Base-by-base conservation (phyloP, 108 stramenopile species). In the Skeletonema menzelii region DNA sequence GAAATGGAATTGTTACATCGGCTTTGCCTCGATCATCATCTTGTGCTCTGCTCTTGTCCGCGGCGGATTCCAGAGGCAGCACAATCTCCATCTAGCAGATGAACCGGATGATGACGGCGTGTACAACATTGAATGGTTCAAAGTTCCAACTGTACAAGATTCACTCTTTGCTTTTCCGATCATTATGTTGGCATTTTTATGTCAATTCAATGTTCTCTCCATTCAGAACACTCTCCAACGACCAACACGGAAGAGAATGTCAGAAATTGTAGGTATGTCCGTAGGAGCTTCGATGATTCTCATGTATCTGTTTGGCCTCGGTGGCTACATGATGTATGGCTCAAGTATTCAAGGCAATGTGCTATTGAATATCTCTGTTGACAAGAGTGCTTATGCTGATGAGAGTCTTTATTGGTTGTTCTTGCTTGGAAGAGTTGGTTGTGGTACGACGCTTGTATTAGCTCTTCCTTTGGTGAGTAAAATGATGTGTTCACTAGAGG, bases 251-350 rank as follows among this genome's bases (percentile, higher is more conserved):
- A 20, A 10, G 24, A 53, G 49, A 10, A 53, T 53, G 49, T 10
- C 19, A 22, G 22, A 53, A 53, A 4, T 22, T 22, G n/a, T 53
- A 4, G 49, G 49, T 1, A 22, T 53, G 49, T 24, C 49, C n/a
- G 49, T 53, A 53, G 49, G 49, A 53, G 22, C 49, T 10, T 19
- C 17, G 19, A 24, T 53, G 22, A 24, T 53, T 3, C 20, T 53
- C 7, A 20, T 53, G 19, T 53, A 53, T 53, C n/a, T 53, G 8
- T 53, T 53, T 1, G 49, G 49, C 0, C 49, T 53, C 24, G 49
- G 49, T 53, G 49, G 49, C 20, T 53, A 53, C 49, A 53, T 53
- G 49, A 22, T 53, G 49, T 53, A 53, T 53, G 49, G 49, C 22
- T 20, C 49, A 2, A 7, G n/a, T 2, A 22, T 53, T 20, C 49